Evolutionary conservation across 257 asterid species (phyloP).

Genomic region (Nicotiana noctiflora): DNA sequence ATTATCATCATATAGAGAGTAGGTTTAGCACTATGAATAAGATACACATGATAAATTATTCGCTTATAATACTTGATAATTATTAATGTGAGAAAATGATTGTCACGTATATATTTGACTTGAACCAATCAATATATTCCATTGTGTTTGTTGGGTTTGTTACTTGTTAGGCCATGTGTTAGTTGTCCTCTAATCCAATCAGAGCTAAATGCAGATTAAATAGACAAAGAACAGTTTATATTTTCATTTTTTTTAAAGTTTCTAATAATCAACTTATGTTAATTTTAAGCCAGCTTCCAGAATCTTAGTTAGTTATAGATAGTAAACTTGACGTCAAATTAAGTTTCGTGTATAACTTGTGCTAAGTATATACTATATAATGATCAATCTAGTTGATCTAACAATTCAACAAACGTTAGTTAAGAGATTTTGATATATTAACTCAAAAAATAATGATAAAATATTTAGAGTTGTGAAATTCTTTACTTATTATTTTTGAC

Average conservation of each 20-base stretch:
- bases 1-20: conserved; percentile 7
- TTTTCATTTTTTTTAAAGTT: background rate
- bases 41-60: background rate
- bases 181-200: conserved; percentile 4
- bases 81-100: conserved; percentile 8
- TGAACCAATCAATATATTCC: background rate
- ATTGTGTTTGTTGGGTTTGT: conserved; percentile 5
- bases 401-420: background rate
- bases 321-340: background rate
- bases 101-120: conserved; percentile 21
- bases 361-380: background rate
- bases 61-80: background rate
- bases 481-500: background rate
- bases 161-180: conserved; percentile 3
- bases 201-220: background rate
- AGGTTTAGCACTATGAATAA: conserved; percentile 8
- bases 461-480: background rate
- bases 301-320: background rate
- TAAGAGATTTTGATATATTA: background rate
- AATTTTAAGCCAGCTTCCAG: background rate
- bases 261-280: background rate
- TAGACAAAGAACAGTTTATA: background rate
- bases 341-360: background rate
- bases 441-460: background rate
- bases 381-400: background rate